phyloP scores from a whole-genome alignment of 208 protist genomes.

The Blechomonas ayalai region DNA sequence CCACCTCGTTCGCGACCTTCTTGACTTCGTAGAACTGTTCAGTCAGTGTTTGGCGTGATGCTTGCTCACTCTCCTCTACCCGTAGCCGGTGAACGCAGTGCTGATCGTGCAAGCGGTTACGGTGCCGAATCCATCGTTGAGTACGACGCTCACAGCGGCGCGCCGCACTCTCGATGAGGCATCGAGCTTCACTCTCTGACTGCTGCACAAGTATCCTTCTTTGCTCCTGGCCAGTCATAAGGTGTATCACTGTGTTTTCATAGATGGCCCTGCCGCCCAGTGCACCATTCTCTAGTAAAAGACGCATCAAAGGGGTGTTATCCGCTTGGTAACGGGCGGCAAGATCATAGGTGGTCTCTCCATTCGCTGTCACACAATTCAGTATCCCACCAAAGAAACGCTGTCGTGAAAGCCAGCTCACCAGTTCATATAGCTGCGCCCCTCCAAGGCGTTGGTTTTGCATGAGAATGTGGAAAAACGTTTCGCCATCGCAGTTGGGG shows the following conservation, averaged over 20 bases:
- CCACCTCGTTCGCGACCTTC: no score
- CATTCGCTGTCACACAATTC: constrained; percentile 15
- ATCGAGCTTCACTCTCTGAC: no score
- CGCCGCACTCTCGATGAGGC: no score
- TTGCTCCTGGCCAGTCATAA: constrained; percentile 8
- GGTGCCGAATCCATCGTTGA: no score
- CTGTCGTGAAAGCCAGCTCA: constrained; percentile 22
- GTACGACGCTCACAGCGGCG: no score
- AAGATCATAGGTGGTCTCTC: constrained; percentile 37
- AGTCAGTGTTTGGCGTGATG: no score
- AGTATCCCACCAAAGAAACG: constrained; percentile 13
- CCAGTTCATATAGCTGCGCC: constrained; percentile 16
- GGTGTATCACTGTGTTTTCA: constrained; percentile 1
- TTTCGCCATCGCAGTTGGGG: constrained; percentile 18
- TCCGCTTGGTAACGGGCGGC: constrained; percentile 9
- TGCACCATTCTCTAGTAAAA: constrained; percentile 26
- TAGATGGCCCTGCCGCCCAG: constrained; percentile 11
- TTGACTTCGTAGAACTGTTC: no score
- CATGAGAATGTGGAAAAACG: constrained; percentile 55
- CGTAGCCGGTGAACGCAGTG: no score
- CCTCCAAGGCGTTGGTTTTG: constrained; percentile 18
- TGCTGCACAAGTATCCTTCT: no score
- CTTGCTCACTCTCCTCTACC: no score
- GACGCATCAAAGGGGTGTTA: constrained; percentile 16
- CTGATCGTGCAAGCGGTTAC: no score